Percentiles rank a stretch among this genome's conserved stretches.
phyloP scores from a whole-genome alignment of 2,329 filamentous ascomycete species.

The Pyrenophora graminea region DNA sequence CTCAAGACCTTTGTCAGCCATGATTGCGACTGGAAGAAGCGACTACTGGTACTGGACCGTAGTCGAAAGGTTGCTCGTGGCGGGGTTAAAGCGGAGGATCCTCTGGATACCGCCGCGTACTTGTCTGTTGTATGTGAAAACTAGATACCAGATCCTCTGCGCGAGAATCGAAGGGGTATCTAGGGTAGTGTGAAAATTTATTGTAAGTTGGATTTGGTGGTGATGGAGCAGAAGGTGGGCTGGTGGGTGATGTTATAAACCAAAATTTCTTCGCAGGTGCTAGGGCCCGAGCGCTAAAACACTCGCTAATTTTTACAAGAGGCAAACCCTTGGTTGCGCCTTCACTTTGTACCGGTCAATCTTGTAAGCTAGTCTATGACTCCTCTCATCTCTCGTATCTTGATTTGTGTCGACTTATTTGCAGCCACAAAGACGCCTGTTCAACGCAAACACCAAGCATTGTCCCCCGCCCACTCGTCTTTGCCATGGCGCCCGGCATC shows the following conservation, averaged over 20 bases:
- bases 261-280: conserved; percentile 20
- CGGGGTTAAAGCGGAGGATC: conserved; percentile 49
- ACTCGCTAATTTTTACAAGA: conserved; percentile 2
- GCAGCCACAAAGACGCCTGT: conserved; percentile 7
- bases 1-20: conserved; percentile 98
- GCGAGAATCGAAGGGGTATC: conserved; percentile 52
- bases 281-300: conserved; percentile 17
- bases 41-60: conserved; percentile 71
- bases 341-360: conserved; percentile 12
- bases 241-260: conserved; percentile 17
- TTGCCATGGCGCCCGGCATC: conserved; percentile 42
- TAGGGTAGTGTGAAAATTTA: conserved; percentile 40
- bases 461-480: conserved; percentile 7
- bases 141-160: conserved; percentile 55
- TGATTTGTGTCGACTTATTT: conserved; percentile 6
- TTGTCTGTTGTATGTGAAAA: conserved; percentile 34
- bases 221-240: conserved; percentile 32
- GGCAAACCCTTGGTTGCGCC: conserved; percentile 14
- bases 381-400: conserved; percentile 11
- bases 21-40: conserved; percentile 73
- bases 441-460: conserved; percentile 11
- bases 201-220: conserved; percentile 33
- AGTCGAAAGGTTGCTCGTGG: conserved; percentile 44
- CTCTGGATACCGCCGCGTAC: conserved; percentile 48
- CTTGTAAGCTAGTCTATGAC: conserved; percentile 12